Conservation (phyloP, 176 grass and related monocot species). For the Secale cereale region DNA sequence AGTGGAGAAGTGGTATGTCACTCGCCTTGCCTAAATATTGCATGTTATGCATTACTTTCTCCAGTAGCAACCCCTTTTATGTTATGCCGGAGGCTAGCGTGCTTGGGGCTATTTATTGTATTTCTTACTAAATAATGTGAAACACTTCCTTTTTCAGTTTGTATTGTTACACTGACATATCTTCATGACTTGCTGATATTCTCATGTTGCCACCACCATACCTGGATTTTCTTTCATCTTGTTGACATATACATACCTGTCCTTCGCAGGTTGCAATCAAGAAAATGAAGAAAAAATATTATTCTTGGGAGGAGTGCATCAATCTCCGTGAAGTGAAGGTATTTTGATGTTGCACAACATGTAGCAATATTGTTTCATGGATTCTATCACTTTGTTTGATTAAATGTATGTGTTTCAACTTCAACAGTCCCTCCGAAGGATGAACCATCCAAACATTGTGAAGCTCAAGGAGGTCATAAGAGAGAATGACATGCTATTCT, state of each 20-base stretch:
- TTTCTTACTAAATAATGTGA: background rate
- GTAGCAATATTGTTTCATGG: background rate
- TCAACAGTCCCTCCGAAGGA: conserved; percentile 72
- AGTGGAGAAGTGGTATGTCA: conserved; percentile 81
- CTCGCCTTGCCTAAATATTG: conserved; percentile 18
- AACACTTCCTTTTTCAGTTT: background rate
- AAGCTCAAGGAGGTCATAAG: conserved; percentile 99
- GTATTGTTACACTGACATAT: background rate
- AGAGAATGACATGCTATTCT: conserved; percentile 84
- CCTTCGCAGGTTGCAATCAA: conserved; percentile 85
- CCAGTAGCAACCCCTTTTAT: background rate
- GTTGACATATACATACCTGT: background rate
- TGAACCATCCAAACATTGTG: conserved; percentile 98
- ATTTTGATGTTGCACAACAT: conserved; percentile 20
- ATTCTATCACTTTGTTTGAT: conserved; percentile 7
- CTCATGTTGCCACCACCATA: background rate
- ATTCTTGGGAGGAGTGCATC: conserved; percentile 96
- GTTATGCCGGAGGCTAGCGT: background rate
- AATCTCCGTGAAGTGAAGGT: conserved; percentile 99
- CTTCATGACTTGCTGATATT: background rate
- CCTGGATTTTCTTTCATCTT: background rate
- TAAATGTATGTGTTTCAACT: conserved; percentile 13
- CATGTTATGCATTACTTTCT: background rate
- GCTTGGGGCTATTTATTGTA: background rate
- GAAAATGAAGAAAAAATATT: conserved; percentile 99